These are phyloP conservation scores for Fusarium domesticum DNA, from an alignment of 2,329 filamentous ascomycete species.

Conservation along the genomic window DNA sequence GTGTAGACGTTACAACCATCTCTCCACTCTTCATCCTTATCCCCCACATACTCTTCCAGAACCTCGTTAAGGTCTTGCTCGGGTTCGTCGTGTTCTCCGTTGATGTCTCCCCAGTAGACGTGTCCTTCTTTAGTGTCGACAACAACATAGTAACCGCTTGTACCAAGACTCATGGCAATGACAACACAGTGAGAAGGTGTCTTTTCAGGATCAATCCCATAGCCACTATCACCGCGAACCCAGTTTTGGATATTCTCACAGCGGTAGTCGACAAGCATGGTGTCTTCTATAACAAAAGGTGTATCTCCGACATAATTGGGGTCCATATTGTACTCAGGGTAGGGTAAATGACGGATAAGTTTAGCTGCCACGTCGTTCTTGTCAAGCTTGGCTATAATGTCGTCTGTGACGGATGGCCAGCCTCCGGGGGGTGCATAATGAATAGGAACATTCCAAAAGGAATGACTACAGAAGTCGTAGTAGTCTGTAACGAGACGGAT, in stretches of 20 bases:
- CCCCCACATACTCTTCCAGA: neutral
- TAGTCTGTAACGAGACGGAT: slow-evolving; percentile 19
- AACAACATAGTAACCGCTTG: slow-evolving; percentile 9
- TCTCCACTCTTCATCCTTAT: neutral
- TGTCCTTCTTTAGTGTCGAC: slow-evolving; percentile 14
- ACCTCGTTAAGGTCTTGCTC: neutral
- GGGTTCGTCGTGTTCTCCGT: neutral
- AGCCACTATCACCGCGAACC: neutral
- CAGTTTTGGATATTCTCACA: neutral
- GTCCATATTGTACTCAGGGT: neutral
- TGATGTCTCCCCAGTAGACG: slow-evolving; percentile 10
- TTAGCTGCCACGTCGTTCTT: slow-evolving; percentile 10
- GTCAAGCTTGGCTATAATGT: slow-evolving; percentile 7
- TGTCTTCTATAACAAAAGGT: neutral
- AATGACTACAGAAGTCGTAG: slow-evolving; percentile 16
- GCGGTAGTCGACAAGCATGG: neutral
- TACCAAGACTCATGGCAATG: slow-evolving; percentile 5
- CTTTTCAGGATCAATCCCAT: neutral
- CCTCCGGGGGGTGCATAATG: slow-evolving; percentile 5
- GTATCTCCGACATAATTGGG: neutral
- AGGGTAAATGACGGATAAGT: slow-evolving; percentile 14
- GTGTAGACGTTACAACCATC: neutral
- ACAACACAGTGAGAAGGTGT: slow-evolving; percentile 9
- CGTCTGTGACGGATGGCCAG: slow-evolving; percentile 12
- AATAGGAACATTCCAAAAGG: slow-evolving; percentile 10